These are phyloP conservation scores for Ascochyta koolunga DNA, from an alignment of 2,329 filamentous ascomycete genomes.

Conservation along the genomic window DNA sequence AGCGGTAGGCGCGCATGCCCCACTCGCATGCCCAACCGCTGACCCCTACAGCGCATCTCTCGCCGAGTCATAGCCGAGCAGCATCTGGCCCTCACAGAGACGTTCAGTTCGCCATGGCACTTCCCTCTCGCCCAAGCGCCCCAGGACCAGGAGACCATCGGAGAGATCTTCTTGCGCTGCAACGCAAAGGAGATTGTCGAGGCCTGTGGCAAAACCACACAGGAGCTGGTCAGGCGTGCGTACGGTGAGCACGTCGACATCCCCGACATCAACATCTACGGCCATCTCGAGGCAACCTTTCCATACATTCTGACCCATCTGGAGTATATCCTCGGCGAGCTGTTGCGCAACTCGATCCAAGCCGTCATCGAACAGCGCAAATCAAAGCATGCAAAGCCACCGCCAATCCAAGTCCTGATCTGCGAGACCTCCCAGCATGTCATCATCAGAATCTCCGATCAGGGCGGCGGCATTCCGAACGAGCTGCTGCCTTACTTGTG, in stretches of 20 bases:
- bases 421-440: slow-evolving; percentile 95
- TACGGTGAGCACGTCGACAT: slow-evolving; percentile 75
- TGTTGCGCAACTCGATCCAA: slow-evolving; percentile 93
- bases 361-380: slow-evolving; percentile 80
- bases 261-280: slow-evolving; percentile 81
- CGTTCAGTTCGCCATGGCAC: slow-evolving; percentile 89
- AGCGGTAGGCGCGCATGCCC: slow-evolving; percentile 65
- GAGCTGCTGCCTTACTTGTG: slow-evolving; percentile 89
- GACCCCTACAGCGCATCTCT: slow-evolving; percentile 74
- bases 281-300: slow-evolving; percentile 88
- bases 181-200: slow-evolving; percentile 88
- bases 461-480: slow-evolving; percentile 86
- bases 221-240: slow-evolving; percentile 73
- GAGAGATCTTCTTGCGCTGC: slow-evolving; percentile 93
- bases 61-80: slow-evolving; percentile 97
- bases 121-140: slow-evolving; percentile 75
- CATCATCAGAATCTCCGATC: slow-evolving; percentile 94
- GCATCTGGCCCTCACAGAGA: slow-evolving; percentile 92
- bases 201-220: slow-evolving; percentile 77
- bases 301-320: slow-evolving; percentile 96
- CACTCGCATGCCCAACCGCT: neutral
- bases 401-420: slow-evolving; percentile 90
- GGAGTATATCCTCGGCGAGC: slow-evolving; percentile 95
- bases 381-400: slow-evolving; percentile 59
- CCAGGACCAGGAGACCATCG: slow-evolving; percentile 79